These are phyloP conservation scores for Sordariomycetes sp. DNA, from an alignment of 2,329 filamentous ascomycete species.

Conservation along the genomic window DNA sequence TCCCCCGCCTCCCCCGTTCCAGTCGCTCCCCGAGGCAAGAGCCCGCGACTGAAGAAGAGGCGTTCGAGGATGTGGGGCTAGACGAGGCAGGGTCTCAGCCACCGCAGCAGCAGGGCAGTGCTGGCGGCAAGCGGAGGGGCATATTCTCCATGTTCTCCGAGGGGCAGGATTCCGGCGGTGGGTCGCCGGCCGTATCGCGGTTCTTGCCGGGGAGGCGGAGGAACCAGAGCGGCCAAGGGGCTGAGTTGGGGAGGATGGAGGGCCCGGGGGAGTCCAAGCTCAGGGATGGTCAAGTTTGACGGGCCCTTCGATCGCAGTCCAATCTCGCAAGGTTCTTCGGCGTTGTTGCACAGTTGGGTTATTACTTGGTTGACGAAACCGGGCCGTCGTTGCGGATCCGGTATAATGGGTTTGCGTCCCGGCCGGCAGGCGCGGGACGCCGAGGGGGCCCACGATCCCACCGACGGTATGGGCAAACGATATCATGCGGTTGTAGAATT, in stretches of 20 bases:
- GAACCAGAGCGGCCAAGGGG: slow-evolving; percentile 49
- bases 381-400: neutral
- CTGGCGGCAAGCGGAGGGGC: slow-evolving; percentile 31
- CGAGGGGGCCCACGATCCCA: neutral
- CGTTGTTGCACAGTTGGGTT: neutral
- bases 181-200: slow-evolving; percentile 32
- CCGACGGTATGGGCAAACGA: neutral
- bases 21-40: slow-evolving; percentile 47
- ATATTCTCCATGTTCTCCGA: slow-evolving; percentile 74
- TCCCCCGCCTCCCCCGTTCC: slow-evolving; percentile 47
- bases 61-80: slow-evolving; percentile 82
- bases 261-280: slow-evolving; percentile 13
- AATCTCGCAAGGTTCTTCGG: neutral
- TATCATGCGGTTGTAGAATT: neutral
- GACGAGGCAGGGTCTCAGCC: slow-evolving; percentile 49
- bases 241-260: slow-evolving; percentile 60
- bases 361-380: neutral
- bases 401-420: neutral
- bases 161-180: slow-evolving; percentile 21
- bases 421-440: neutral
- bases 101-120: slow-evolving; percentile 30
- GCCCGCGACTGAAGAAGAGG: slow-evolving; percentile 61
- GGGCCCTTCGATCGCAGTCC: neutral
- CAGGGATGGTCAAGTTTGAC: neutral
- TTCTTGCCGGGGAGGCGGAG: slow-evolving; percentile 66